A percentile compares a stretch with the other conserved stretches of the same genome.
These are phyloP conservation scores for Flaveria brownii DNA, from an alignment of 129 eudicot genomes.

Conservation along the genomic window DNA sequence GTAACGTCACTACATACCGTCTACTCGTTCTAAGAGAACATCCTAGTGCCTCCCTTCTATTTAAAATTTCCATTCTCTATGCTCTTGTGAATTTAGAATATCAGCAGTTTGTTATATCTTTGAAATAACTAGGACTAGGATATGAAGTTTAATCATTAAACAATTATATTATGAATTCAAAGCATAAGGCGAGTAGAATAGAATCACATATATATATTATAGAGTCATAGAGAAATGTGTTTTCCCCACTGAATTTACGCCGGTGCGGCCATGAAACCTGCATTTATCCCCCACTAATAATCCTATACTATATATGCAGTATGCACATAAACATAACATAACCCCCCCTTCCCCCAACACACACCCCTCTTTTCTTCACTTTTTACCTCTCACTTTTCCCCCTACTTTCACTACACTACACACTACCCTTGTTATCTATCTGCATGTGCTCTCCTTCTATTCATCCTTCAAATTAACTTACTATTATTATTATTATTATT, in stretches of 20 bases:
- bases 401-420: not conserved
- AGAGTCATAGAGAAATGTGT: not conserved
- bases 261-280: slow-evolving; percentile 79
- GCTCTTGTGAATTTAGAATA: no score
- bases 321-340: not conserved
- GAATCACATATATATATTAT: not conserved
- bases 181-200: not conserved
- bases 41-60: no score
- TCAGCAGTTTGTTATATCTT: no score
- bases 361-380: slow-evolving; percentile 30
- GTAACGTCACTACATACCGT: no score
- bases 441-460: not conserved
- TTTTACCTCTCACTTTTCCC: slow-evolving; percentile 14
- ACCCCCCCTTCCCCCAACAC: slow-evolving; percentile 48
- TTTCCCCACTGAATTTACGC: slow-evolving; percentile 74
- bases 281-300: slow-evolving; percentile 43
- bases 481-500: not conserved
- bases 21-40: no score
- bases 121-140: no score
- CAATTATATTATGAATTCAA: not conserved
- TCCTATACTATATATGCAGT: no score
- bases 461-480: no score
- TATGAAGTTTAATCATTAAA: not conserved
- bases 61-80: no score
- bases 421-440: not conserved